Evolutionary conservation across 2,329 filamentous ascomycete species (phyloP).

Genomic region (Trichoderma sp.): DNA sequence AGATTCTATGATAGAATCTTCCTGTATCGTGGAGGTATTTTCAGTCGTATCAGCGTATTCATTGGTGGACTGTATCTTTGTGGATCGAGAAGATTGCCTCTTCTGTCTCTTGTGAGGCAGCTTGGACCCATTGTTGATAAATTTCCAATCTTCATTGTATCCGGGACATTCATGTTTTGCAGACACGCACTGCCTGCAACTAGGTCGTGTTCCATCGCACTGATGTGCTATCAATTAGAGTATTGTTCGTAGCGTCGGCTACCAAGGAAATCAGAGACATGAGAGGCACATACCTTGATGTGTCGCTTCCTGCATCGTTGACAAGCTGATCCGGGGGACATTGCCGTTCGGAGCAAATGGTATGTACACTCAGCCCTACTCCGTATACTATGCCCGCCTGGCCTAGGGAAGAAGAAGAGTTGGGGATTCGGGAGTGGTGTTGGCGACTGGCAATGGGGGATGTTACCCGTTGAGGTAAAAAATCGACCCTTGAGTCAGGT

Average conservation of each 20-base stretch:
- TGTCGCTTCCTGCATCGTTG: conserved; percentile 20
- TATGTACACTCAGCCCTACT: background rate
- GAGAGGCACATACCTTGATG: conserved; percentile 6
- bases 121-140: conserved; percentile 17
- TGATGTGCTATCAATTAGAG: background rate
- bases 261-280: background rate
- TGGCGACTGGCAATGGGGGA: background rate
- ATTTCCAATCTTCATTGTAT: conserved; percentile 18
- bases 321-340: conserved; percentile 21
- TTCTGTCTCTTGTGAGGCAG: conserved; percentile 10
- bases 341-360: conserved; percentile 2
- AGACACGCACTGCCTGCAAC: conserved; percentile 10
- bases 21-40: background rate
- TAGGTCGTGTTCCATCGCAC: conserved; percentile 15
- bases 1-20: background rate
- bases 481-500: background rate
- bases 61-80: background rate
- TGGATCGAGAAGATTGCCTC: background rate
- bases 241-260: background rate
- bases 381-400: conserved; percentile 1
- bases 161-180: conserved; percentile 14
- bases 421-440: background rate
- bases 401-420: background rate
- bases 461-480: conserved; percentile 24
- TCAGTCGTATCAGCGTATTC: background rate